phyloP scores from a whole-genome alignment of 768 basidiomycete species.

The Amanita fuliginea region DNA sequence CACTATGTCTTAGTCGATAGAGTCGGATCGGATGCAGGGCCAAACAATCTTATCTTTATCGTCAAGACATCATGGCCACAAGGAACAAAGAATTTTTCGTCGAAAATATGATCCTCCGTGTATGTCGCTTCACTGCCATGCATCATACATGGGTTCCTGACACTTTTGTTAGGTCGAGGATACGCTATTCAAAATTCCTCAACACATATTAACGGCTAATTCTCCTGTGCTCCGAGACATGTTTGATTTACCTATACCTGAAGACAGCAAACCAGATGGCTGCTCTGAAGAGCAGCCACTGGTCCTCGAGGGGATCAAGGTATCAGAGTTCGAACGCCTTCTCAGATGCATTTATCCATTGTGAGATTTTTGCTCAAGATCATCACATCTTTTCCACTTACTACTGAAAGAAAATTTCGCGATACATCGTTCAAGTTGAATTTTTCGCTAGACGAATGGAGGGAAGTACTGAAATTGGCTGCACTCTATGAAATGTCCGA shows the following conservation, averaged over 20 bases:
- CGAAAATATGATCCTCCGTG: not conserved
- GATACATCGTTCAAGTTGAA: not conserved
- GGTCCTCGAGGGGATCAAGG: conserved; percentile 1
- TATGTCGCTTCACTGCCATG: not conserved
- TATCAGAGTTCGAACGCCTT: conserved; percentile 6
- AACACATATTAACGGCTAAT: not conserved
- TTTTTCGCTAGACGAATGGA: conserved; percentile 19
- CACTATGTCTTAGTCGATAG: no score
- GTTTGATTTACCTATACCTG: not conserved
- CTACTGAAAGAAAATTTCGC: not conserved
- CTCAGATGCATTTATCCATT: conserved; percentile 12
- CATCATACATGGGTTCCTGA: not conserved
- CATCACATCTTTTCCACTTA: not conserved
- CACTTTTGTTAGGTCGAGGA: not conserved
- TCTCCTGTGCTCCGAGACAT: conserved; percentile 1
- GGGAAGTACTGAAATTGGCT: conserved; percentile 25
- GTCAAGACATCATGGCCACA: not conserved
- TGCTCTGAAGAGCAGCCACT: conserved; percentile 2
- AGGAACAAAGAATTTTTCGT: conserved; percentile 1
- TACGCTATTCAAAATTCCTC: conserved; percentile 2
- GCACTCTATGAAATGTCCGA: conserved; percentile 21
- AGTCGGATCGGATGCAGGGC: no score
- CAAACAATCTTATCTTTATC: no score
- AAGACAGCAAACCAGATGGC: not conserved
- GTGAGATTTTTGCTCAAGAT: not conserved